phyloP scores from a whole-genome alignment of 2,329 filamentous ascomycete species.

The Ceratocystis harringtonii region DNA sequence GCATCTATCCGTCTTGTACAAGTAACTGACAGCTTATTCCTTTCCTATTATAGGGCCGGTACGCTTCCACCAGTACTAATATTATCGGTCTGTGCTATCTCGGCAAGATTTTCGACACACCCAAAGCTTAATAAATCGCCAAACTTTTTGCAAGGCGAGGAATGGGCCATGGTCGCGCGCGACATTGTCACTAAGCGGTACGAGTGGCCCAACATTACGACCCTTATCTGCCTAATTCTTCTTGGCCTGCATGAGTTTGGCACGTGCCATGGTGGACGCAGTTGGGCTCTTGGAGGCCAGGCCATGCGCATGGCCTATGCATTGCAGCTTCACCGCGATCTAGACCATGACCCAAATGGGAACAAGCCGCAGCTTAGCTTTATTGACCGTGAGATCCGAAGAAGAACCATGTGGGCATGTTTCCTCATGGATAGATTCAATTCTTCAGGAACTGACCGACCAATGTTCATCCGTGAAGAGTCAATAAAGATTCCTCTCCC shows the following conservation, averaged over 20 bases:
- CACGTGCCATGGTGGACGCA: slow-evolving; percentile 87
- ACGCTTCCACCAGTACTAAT: slow-evolving; percentile 78
- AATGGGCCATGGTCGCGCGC: slow-evolving; percentile 77
- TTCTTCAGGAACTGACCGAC: slow-evolving; percentile 83
- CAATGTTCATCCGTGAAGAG: slow-evolving; percentile 80
- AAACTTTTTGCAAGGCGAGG: slow-evolving; percentile 72
- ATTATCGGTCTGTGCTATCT: slow-evolving; percentile 85
- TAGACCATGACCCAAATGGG: slow-evolving; percentile 59
- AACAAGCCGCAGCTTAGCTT: slow-evolving; percentile 51
- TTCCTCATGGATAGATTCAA: slow-evolving; percentile 97
- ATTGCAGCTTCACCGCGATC: slow-evolving; percentile 78
- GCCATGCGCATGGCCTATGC: slow-evolving; percentile 96
- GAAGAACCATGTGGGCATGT: slow-evolving; percentile 95
- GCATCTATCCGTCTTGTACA: slow-evolving; percentile 15
- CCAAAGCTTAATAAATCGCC: slow-evolving; percentile 62
- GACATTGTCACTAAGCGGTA: slow-evolving; percentile 78
- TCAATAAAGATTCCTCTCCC: slow-evolving; percentile 80
- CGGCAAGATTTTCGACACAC: slow-evolving; percentile 87
- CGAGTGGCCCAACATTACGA: slow-evolving; percentile 91
- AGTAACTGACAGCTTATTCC: slow-evolving; percentile 13
- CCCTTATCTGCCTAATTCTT: slow-evolving; percentile 76
- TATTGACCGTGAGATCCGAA: slow-evolving; percentile 80
- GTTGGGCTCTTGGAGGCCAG: slow-evolving; percentile 90
- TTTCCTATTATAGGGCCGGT: slow-evolving; percentile 42
- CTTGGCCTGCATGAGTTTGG: slow-evolving; percentile 91